Evolutionary conservation across 768 basidiomycete species (phyloP).

Genomic region (Harrya chromipes): DNA sequence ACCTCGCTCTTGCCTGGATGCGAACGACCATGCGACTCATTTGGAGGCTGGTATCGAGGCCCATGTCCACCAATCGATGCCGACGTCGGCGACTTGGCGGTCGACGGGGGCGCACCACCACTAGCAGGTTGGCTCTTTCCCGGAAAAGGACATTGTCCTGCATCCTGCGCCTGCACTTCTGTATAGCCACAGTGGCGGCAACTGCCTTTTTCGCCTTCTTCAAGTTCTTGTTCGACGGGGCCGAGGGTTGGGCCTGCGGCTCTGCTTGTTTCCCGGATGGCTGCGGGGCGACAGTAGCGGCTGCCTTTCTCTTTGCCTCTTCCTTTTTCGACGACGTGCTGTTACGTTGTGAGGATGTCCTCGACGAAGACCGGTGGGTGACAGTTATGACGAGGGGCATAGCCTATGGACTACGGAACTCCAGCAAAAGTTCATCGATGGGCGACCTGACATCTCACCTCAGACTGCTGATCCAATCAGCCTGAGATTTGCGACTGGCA

Average conservation of each 20-base stretch:
- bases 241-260: slow-evolving; percentile 12
- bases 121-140: slow-evolving; percentile 5
- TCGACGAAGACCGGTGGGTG: too few species aligned
- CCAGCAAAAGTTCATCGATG: too few species aligned
- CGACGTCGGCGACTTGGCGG: background rate
- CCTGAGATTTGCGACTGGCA: too few species aligned
- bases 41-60: slow-evolving; percentile 17
- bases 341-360: too few species aligned
- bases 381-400: too few species aligned
- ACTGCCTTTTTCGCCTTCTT: slow-evolving; percentile 33
- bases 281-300: background rate
- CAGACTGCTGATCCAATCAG: too few species aligned
- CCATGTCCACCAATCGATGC: background rate
- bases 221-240: slow-evolving; percentile 36
- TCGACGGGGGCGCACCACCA: slow-evolving; percentile 9
- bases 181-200: slow-evolving; percentile 21
- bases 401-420: too few species aligned
- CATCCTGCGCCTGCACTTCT: slow-evolving; percentile 17
- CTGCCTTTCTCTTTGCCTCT: slow-evolving; percentile 37
- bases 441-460: too few species aligned
- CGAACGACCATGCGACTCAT: slow-evolving; percentile 16
- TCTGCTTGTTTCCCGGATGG: slow-evolving; percentile 32
- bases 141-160: background rate
- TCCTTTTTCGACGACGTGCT: slow-evolving; percentile 35
- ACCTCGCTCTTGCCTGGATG: slow-evolving; percentile 11